Evolutionary conservation across 345 rosid genomes (phyloP), one percentile per base, ranked within the genome.

Genomic region (Salix koriyanagi): DNA sequence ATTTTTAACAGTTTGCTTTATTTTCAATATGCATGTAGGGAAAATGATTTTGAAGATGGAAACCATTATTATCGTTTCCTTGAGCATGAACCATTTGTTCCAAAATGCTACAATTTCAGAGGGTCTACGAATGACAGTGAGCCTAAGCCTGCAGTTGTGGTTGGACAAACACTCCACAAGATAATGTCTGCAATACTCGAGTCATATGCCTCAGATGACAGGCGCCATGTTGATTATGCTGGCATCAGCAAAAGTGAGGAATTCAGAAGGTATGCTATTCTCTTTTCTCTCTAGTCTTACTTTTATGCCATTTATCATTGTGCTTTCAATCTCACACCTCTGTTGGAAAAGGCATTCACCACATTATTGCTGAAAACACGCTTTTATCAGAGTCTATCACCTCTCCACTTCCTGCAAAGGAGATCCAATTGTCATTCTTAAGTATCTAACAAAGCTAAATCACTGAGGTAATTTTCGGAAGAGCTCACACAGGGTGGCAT

Each of bases 1-100:
- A n/a, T 41, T n/a, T 19, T 70, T 50, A 56, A 26, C 9, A 23
- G 52, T 42, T 67, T 21, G 21, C 39, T 4, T 67, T 37, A 10
- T 37, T 37, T 34, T 67, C 68, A 65, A 34, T 58, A 1, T 48
- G 25, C 30, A 23, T 44, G 73, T 21, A 96, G 99, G 79, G 93
- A 85, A 77, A 93, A 89, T 73, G 94, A 87, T 5, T 96, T 96
- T 77, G 98, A 90, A 83, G 91, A 87, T 81, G 98, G 98, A 58
- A 91, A 89, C 62, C 90, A 91, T 75, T 89, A 82, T 72, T 93
- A 93, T 72, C 93, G 97, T 67, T 89, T 93, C 79, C 89, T 96
- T 0, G 99, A 96, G 87, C 97, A 96, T 36, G 94, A 90, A 67
- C 89, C 98, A 5, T 88, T 70, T 83, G 87, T 90, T 68, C 81